A percentile compares a stretch with the other conserved stretches of the same genome.
Conservation (phyloP, 176 grass and related monocot genomes). For the Aechmea fasciata region DNA sequence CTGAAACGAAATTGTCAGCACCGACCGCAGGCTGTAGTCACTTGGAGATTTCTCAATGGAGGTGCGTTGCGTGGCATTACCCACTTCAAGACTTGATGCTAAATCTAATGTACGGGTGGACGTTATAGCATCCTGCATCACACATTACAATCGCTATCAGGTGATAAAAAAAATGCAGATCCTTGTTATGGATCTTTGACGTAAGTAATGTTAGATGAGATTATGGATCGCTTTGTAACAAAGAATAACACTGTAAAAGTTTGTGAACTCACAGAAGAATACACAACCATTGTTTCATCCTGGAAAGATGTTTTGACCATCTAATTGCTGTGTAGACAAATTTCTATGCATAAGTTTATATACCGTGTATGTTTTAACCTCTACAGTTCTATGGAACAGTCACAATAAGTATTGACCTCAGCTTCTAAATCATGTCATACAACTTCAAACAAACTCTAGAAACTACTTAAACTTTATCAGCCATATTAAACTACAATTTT, state of each 20-base stretch:
- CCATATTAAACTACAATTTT: not conserved
- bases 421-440: too few relatives aligned
- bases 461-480: too few relatives aligned
- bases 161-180: not conserved
- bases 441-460: too few relatives aligned
- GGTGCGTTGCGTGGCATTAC: conserved; percentile 34
- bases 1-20: conserved; percentile 92
- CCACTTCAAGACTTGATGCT: conserved; percentile 89
- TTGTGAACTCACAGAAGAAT: not conserved
- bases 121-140: conserved; percentile 47
- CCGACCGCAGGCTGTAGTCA: conserved; percentile 59
- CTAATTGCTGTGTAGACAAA: too few relatives aligned
- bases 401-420: too few relatives aligned
- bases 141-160: not conserved
- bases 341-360: too few relatives aligned
- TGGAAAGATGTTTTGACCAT: too few relatives aligned
- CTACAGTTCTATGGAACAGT: too few relatives aligned
- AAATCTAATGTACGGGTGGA: conserved; percentile 76
- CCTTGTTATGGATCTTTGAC: not conserved
- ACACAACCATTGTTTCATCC: too few relatives aligned
- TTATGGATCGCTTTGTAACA: not conserved
- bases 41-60: conserved; percentile 28
- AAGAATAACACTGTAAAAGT: not conserved
- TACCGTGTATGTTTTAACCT: too few relatives aligned
- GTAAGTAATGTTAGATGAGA: not conserved